Evolutionary conservation across 805 yeast species (phyloP).

Genomic region (Metschnikowia hibisci): DNA sequence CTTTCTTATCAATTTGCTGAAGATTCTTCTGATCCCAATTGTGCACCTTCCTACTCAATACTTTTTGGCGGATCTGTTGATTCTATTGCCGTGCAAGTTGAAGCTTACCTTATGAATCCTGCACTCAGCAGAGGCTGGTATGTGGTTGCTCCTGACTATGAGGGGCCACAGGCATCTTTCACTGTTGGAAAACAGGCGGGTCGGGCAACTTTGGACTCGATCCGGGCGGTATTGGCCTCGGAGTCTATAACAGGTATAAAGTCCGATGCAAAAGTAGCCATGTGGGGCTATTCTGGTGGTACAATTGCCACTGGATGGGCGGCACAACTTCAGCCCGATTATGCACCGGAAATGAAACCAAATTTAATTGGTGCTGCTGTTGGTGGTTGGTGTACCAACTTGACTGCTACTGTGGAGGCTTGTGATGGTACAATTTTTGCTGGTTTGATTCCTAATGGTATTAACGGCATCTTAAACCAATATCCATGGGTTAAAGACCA

Average conservation of each 20-base stretch:
- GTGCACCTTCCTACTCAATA: constrained; percentile 22
- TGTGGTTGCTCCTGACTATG: constrained; percentile 33
- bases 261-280: constrained; percentile 18
- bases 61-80: constrained; percentile 13
- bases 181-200: constrained; percentile 31
- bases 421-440: constrained; percentile 26
- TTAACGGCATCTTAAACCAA: constrained; percentile 29
- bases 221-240: constrained; percentile 25
- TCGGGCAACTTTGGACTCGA: constrained; percentile 26
- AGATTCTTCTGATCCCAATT: constrained; percentile 20
- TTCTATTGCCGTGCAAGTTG: constrained; percentile 15
- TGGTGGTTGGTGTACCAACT: constrained; percentile 35
- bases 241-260: constrained; percentile 19
- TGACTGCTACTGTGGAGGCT: constrained; percentile 24
- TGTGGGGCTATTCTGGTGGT: constrained; percentile 41
- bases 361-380: constrained; percentile 29
- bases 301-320: constrained; percentile 38
- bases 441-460: constrained; percentile 28
- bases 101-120: constrained; percentile 12
- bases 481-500: constrained; percentile 23
- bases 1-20: constrained; percentile 20
- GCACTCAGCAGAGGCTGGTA: constrained; percentile 27
- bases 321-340: constrained; percentile 31
- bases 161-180: constrained; percentile 31
- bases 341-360: constrained; percentile 30